Conservation (phyloP, 192 early-diverging fungal genomes). For the Backusella australiensis region DNA sequence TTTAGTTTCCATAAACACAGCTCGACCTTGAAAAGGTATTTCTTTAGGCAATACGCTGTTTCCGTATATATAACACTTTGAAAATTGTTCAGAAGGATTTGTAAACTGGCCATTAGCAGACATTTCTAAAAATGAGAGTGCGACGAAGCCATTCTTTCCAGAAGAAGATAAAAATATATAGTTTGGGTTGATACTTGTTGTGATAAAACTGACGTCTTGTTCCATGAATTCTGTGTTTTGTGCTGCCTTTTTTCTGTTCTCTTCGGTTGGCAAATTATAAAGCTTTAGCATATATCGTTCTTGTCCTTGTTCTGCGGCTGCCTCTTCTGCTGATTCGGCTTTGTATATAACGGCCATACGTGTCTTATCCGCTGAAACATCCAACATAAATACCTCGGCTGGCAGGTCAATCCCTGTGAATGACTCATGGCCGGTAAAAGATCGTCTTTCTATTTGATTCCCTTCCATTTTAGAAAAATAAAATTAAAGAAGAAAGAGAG, state of each 20-base stretch:
- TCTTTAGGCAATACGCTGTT: not conserved
- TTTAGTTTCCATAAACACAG: not conserved
- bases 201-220: not conserved
- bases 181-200: not conserved
- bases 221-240: not conserved
- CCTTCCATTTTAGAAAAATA: not conserved
- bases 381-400: not conserved
- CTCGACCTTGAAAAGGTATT: not conserved
- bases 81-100: too few species aligned
- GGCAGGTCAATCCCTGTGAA: not conserved
- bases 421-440: not conserved
- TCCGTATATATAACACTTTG: not conserved
- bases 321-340: not conserved
- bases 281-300: not conserved
- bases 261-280: not conserved
- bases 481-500: not conserved
- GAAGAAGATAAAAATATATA: conserved; percentile 1
- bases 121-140: not conserved
- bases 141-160: not conserved
- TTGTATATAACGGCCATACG: not conserved
- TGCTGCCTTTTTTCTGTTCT: not conserved
- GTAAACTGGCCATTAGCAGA: not conserved
- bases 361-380: not conserved
- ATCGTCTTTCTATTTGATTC: not conserved
- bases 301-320: not conserved